Evolutionary conservation across 2,329 filamentous ascomycete species (phyloP).

Genomic region (Hypoxylon sp.): DNA sequence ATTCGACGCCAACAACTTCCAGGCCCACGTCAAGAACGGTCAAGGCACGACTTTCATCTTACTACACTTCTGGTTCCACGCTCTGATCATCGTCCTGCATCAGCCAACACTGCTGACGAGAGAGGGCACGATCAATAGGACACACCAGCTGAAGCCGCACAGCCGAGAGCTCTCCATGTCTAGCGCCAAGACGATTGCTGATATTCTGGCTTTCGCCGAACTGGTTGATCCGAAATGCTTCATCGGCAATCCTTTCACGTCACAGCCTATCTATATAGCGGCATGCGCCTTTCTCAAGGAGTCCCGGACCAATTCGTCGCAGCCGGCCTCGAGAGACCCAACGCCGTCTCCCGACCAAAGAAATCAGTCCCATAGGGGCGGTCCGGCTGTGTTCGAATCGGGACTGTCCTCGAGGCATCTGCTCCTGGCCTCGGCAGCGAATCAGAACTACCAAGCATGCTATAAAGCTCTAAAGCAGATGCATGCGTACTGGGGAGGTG

Average conservation of each 20-base stretch:
- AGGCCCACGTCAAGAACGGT: constrained; percentile 79
- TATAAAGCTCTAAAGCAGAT: constrained; percentile 83
- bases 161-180: constrained; percentile 86
- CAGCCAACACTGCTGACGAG: constrained; percentile 84
- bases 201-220: constrained; percentile 86
- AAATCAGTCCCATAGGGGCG: constrained; percentile 30
- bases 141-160: constrained; percentile 78
- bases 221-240: constrained; percentile 86
- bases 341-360: constrained; percentile 55
- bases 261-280: constrained; percentile 90
- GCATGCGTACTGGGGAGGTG: constrained; percentile 86
- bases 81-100: constrained; percentile 83
- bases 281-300: constrained; percentile 90
- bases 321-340: constrained; percentile 67
- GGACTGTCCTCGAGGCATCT: constrained; percentile 71
- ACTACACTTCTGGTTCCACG: constrained; percentile 89
- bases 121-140: constrained; percentile 65
- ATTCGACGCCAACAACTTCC: constrained; percentile 87
- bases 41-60: constrained; percentile 89
- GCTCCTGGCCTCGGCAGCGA: constrained; percentile 79
- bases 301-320: constrained; percentile 74
- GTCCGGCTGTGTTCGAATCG: constrained; percentile 36
- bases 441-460: constrained; percentile 86
- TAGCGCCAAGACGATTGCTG: constrained; percentile 89
- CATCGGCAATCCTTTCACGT: constrained; percentile 87